phyloP scores from a whole-genome alignment of 345 rosid species.

The Lepidium didymum region DNA sequence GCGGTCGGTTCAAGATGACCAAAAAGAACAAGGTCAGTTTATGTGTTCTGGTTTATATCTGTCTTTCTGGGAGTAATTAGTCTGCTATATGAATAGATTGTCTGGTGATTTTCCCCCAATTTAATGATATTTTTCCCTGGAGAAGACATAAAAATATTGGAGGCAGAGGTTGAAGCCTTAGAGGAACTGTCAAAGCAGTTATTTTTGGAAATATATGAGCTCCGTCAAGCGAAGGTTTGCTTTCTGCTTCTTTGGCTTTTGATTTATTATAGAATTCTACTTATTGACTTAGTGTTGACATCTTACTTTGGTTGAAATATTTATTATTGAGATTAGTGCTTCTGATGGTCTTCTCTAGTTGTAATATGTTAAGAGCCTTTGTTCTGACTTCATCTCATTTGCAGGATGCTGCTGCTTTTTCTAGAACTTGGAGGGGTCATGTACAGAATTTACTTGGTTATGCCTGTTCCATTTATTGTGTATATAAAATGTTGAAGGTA shows the following conservation, averaged over 20 bases:
- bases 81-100: neutral
- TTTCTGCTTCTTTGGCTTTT: slow-evolving; percentile 2
- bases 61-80: neutral
- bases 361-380: neutral
- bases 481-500: slow-evolving; percentile 98
- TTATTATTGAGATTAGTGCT: neutral
- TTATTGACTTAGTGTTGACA: neutral
- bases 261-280: neutral
- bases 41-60: neutral
- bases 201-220: slow-evolving; percentile 89
- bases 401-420: slow-evolving; percentile 92
- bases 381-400: neutral
- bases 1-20: slow-evolving; percentile 85
- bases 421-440: slow-evolving; percentile 96
- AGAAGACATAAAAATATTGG: slow-evolving; percentile 69
- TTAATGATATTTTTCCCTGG: neutral
- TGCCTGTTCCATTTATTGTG: slow-evolving; percentile 89
- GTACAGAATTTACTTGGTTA: slow-evolving; percentile 95
- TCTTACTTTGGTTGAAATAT: neutral
- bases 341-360: neutral
- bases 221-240: slow-evolving; percentile 84
- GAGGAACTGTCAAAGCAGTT: slow-evolving; percentile 94
- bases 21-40: slow-evolving; percentile 80
- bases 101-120: neutral
- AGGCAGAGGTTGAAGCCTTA: slow-evolving; percentile 78